Evolutionary conservation across 257 asterid genomes (phyloP).

Genomic region (Pogostemon cablin): DNA sequence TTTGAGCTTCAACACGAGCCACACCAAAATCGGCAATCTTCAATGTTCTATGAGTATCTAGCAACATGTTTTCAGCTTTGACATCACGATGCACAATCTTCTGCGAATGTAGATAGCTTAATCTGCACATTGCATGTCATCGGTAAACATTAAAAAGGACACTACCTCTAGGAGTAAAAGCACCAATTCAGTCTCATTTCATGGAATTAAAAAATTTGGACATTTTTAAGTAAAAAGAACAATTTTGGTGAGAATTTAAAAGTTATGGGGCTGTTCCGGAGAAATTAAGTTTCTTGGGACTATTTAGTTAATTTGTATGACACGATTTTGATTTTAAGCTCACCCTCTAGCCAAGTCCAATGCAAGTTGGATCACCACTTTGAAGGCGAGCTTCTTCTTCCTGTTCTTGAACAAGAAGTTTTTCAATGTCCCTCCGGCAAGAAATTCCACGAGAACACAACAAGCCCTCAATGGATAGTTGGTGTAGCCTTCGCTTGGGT

Average conservation of each 20-base stretch:
- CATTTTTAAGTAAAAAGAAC: too few relatives aligned
- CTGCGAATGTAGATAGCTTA: slow-evolving; percentile 86
- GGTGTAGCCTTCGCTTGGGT: slow-evolving; percentile 71
- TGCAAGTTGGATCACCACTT: slow-evolving; percentile 81
- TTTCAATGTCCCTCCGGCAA: slow-evolving; percentile 81
- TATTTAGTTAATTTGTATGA: too few relatives aligned
- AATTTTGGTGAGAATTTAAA: too few relatives aligned
- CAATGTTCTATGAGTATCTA: slow-evolving; percentile 57
- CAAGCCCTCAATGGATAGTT: slow-evolving; percentile 87
- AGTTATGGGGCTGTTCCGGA: too few relatives aligned
- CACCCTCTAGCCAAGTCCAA: slow-evolving; percentile 92
- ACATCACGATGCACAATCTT: slow-evolving; percentile 96
- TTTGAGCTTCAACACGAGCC: slow-evolving; percentile 96
- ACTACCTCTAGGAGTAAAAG: too few relatives aligned
- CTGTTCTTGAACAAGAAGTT: slow-evolving; percentile 70
- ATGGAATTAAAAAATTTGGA: too few relatives aligned
- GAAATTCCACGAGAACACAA: slow-evolving; percentile 88
- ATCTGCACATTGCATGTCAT: slow-evolving; percentile 43
- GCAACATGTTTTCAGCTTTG: slow-evolving; percentile 92
- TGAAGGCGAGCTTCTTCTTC: slow-evolving; percentile 82
- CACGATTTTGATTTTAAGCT: not conserved
- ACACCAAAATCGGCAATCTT: slow-evolving; percentile 98
- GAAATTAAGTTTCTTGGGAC: too few relatives aligned
- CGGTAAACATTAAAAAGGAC: not conserved
- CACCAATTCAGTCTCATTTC: too few relatives aligned